Percentiles rank a stretch among this genome's conserved stretches.
Conservation (phyloP, 2,329 filamentous ascomycete genomes). For the Penicillium vulpinum region DNA sequence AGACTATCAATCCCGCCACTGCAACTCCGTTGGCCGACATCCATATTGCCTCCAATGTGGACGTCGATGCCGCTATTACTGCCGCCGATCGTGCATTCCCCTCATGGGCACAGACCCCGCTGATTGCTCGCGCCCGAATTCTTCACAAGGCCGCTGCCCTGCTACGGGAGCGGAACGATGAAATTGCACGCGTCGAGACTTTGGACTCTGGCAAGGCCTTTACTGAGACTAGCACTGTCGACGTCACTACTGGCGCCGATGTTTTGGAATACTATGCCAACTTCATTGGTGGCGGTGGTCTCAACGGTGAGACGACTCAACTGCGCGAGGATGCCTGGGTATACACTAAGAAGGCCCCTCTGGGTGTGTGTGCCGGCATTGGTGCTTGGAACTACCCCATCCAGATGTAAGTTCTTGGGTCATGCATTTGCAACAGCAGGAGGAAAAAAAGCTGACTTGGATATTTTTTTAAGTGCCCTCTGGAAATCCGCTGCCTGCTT, state of each 20-base stretch:
- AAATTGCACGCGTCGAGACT: conserved; percentile 76
- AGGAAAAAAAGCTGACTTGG: conserved; percentile 4
- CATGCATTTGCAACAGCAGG: background rate
- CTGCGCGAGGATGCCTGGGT: conserved; percentile 76
- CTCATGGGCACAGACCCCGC: conserved; percentile 72
- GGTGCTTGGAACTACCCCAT: conserved; percentile 93
- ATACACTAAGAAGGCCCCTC: conserved; percentile 76
- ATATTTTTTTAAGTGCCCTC: conserved; percentile 54
- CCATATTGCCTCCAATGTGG: conserved; percentile 64
- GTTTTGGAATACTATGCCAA: conserved; percentile 86
- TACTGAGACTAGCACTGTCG: conserved; percentile 80
- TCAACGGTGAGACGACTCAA: conserved; percentile 77
- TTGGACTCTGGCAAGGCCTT: conserved; percentile 84
- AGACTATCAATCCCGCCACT: conserved; percentile 73
- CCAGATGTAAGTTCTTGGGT: conserved; percentile 59
- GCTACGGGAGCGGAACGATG: conserved; percentile 74
- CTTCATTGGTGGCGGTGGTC: conserved; percentile 71
- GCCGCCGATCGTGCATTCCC: conserved; percentile 72
- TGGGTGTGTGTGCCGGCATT: conserved; percentile 83
- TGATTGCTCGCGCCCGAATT: conserved; percentile 73
- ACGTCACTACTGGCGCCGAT: conserved; percentile 79
- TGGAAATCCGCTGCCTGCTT: conserved; percentile 88
- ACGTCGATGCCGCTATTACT: conserved; percentile 70
- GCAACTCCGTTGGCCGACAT: conserved; percentile 68
- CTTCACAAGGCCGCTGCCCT: conserved; percentile 74